A percentile compares a stretch with the other conserved stretches of the same genome.
Evolutionary conservation across 2,329 filamentous ascomycete genomes (phyloP).

Genomic region (Exophiala calicioides): DNA sequence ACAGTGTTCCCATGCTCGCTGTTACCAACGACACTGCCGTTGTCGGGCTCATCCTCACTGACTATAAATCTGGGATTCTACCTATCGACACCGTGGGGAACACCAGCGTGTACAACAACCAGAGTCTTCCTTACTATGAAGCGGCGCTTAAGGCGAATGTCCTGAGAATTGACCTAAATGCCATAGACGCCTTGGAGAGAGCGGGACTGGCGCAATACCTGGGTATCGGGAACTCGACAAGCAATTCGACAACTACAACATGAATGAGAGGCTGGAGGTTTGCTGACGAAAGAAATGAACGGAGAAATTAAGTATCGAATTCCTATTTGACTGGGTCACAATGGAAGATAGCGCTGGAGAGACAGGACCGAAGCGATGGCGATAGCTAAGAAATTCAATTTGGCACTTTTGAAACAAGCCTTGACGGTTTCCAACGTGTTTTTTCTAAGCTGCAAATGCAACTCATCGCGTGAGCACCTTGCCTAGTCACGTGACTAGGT

Average conservation of each 20-base stretch:
- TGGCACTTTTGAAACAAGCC: too few species aligned
- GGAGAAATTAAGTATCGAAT: too few species aligned
- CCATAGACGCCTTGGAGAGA: slow-evolving; percentile 10
- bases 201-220: slow-evolving; percentile 10
- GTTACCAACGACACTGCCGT: slow-evolving; percentile 48
- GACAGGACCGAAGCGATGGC: too few species aligned
- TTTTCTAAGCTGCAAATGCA: too few species aligned
- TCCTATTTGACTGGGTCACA: too few species aligned
- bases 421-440: too few species aligned
- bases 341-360: too few species aligned
- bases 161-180: slow-evolving; percentile 35
- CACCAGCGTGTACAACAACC: slow-evolving; percentile 49
- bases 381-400: too few species aligned
- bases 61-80: slow-evolving; percentile 44
- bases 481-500: too few species aligned
- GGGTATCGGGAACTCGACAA: slow-evolving; percentile 15
- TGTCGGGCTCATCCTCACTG: slow-evolving; percentile 29
- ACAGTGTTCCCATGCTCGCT: slow-evolving; percentile 53
- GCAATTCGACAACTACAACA: neutral
- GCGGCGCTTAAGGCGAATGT: slow-evolving; percentile 51
- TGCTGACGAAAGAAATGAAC: too few species aligned
- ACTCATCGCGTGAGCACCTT: too few species aligned
- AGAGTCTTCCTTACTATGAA: slow-evolving; percentile 57
- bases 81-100: slow-evolving; percentile 55
- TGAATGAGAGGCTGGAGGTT: too few species aligned